A percentile compares a stretch with the other conserved stretches of the same genome.
These are phyloP conservation scores for Henckelia pumila DNA, from an alignment of 257 asterid genomes.

Conservation along the genomic window DNA sequence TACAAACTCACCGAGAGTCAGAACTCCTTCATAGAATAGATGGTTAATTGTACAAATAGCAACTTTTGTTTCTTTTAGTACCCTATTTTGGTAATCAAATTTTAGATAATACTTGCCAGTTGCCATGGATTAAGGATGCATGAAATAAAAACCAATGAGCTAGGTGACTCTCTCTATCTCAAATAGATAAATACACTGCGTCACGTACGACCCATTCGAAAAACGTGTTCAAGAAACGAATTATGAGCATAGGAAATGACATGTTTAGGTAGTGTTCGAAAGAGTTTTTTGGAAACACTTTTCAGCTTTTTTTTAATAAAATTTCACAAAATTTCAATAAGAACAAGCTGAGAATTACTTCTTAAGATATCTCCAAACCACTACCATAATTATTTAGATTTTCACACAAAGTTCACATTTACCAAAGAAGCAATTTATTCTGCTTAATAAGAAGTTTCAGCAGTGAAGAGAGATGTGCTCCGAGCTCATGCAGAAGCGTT, in stretches of 20 bases:
- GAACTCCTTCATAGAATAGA: too few relatives aligned
- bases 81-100: not conserved
- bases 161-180: not conserved
- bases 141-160: not conserved
- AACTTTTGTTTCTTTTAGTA: not conserved
- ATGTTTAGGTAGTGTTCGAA: too few relatives aligned
- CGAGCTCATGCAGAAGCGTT: too few relatives aligned
- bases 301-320: too few relatives aligned
- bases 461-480: not conserved
- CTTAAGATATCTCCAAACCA: too few relatives aligned
- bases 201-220: not conserved
- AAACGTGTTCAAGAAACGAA: not conserved
- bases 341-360: too few relatives aligned
- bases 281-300: too few relatives aligned
- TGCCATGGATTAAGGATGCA: not conserved
- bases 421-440: not conserved
- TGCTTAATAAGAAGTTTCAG: not conserved
- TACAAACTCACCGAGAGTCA: too few relatives aligned
- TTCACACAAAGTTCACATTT: not conserved
- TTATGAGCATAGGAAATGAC: not conserved
- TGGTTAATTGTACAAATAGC: not conserved
- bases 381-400: too few relatives aligned
- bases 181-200: not conserved
- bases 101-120: not conserved
- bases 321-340: too few relatives aligned